Evolutionary conservation across 495 filamentous ascomycete genomes (phyloP).

Genomic region (Penicillium arizonense): DNA sequence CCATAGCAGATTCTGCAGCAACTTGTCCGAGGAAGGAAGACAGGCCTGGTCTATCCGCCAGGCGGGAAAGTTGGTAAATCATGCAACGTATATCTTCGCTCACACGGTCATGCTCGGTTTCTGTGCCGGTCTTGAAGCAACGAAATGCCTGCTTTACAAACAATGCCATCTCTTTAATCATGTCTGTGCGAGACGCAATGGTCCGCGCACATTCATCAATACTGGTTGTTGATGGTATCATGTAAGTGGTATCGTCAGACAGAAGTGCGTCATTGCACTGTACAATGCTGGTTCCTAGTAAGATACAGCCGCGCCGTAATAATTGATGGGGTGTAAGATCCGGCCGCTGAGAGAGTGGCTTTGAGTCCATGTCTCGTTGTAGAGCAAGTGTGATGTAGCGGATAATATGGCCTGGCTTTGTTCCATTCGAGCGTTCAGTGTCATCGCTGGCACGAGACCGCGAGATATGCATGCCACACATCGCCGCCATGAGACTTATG

Average conservation of each 20-base stretch:
- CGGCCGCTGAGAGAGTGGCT: slow-evolving; percentile 1
- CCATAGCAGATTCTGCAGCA: slow-evolving; percentile 49
- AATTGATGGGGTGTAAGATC: slow-evolving; percentile 21
- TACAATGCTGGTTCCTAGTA: slow-evolving; percentile 35
- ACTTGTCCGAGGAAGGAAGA: slow-evolving; percentile 35
- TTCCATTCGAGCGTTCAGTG: slow-evolving; percentile 10
- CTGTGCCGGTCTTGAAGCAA: slow-evolving; percentile 28
- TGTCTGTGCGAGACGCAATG: slow-evolving; percentile 29
- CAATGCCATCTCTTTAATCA: slow-evolving; percentile 37
- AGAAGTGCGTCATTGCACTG: slow-evolving; percentile 29
- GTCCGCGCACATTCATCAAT: slow-evolving; percentile 15
- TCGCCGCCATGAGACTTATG: slow-evolving; percentile 38
- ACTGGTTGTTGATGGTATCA: slow-evolving; percentile 5
- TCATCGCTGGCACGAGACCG: slow-evolving; percentile 27
- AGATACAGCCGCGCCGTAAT: slow-evolving; percentile 37
- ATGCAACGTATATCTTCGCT: slow-evolving; percentile 28
- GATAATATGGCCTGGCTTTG: slow-evolving; percentile 30
- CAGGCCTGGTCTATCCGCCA: slow-evolving; percentile 21
- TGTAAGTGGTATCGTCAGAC: neutral
- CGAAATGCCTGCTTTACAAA: slow-evolving; percentile 38
- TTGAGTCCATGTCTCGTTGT: slow-evolving; percentile 23
- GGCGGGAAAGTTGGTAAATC: slow-evolving; percentile 27
- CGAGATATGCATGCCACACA: slow-evolving; percentile 45
- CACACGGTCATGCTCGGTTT: slow-evolving; percentile 20
- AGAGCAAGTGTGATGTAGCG: slow-evolving; percentile 24